phyloP scores from a whole-genome alignment of 2,329 filamentous ascomycete species.

The Fusarium beomiforme region DNA sequence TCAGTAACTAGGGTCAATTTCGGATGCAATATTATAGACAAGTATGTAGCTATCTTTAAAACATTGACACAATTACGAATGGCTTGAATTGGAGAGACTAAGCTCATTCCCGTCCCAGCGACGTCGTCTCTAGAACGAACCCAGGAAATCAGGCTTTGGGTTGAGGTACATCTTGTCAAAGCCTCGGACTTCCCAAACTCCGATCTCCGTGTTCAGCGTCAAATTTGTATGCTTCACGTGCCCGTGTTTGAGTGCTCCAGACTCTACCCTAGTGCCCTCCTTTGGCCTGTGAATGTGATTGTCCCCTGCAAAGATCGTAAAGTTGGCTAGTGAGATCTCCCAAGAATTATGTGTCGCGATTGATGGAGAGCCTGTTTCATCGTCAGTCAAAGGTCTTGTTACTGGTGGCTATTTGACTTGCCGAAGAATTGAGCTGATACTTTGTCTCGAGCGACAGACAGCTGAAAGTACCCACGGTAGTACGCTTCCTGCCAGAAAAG shows the following conservation, averaged over 20 bases:
- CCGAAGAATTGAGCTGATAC: constrained; percentile 1
- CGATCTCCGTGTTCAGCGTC: background rate
- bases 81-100: no score
- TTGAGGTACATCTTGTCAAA: constrained; percentile 1
- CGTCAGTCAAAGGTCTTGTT: no score
- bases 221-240: background rate
- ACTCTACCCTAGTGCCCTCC: background rate
- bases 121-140: background rate
- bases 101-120: no score
- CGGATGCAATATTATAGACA: no score
- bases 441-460: background rate
- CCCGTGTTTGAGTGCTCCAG: background rate
- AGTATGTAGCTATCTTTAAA: no score
- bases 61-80: no score
- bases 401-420: background rate
- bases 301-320: background rate
- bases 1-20: no score
- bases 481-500: background rate
- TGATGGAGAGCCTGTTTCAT: background rate
- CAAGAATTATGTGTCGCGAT: background rate
- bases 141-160: background rate
- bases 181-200: background rate
- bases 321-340: background rate
- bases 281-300: background rate
- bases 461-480: background rate